phyloP scores from a whole-genome alignment of 139 green algal genomes.

The Gonium pectorale region DNA sequence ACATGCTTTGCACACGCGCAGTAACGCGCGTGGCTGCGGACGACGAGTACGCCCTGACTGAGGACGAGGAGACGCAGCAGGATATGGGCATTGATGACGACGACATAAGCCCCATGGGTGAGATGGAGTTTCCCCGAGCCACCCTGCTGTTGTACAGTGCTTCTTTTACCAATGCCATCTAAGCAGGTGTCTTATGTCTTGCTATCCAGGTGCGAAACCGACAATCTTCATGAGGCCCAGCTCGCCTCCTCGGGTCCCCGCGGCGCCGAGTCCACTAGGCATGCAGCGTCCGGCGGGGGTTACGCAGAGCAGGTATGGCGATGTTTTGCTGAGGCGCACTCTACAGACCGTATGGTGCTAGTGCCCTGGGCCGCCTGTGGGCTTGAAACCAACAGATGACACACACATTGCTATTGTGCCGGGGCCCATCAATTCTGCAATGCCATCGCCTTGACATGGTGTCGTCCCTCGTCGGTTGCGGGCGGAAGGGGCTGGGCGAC shows the following conservation, averaged over 20 bases:
- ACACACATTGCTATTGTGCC: too few species aligned
- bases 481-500: conserved; percentile 35
- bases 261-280: not conserved
- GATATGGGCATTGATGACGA: conserved; percentile 41
- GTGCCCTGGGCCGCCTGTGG: too few species aligned
- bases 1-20: too few species aligned
- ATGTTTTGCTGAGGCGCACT: too few species aligned
- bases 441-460: too few species aligned
- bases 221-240: conserved; percentile 11
- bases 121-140: too few species aligned
- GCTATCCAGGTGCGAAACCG: not conserved
- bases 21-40: conserved; percentile 1
- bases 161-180: too few species aligned
- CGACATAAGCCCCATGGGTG: conserved; percentile 8
- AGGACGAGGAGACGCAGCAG: conserved; percentile 46
- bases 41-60: conserved; percentile 44
- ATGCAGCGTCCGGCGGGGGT: not conserved
- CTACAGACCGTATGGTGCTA: too few species aligned
- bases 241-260: not conserved
- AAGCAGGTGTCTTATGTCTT: not conserved
- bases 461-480: too few species aligned
- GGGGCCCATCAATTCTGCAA: too few species aligned
- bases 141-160: too few species aligned
- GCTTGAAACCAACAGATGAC: too few species aligned
- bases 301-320: conserved; percentile 2